A percentile compares a stretch with the other conserved stretches of the same genome.
Conservation (phyloP, 225 moss, liverwort and hornwort species). For the Thuidium tamariscinum region DNA sequence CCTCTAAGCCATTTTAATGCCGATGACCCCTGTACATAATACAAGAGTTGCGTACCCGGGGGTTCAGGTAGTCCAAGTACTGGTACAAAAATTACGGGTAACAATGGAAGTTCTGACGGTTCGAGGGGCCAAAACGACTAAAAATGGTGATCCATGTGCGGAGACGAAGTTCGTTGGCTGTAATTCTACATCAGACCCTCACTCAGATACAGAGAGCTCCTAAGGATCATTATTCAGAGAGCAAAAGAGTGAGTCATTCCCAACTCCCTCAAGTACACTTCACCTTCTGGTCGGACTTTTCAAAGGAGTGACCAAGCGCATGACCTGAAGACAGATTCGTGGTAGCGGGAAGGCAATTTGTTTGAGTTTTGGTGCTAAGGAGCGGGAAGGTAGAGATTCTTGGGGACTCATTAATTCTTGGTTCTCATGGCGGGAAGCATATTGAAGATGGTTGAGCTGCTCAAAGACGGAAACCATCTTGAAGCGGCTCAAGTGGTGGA, state of each 20-base stretch:
- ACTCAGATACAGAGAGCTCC: not conserved
- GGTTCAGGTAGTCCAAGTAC: too few relatives aligned
- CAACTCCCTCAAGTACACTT: not conserved
- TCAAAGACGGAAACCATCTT: not conserved
- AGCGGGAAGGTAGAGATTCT: not conserved
- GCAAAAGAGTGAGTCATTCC: not conserved
- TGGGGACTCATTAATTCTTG: rapidly evolving
- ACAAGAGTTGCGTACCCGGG: too few relatives aligned
- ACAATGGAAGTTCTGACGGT: not conserved
- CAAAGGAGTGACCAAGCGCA: not conserved
- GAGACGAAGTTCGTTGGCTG: not conserved
- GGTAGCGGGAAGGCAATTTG: not conserved
- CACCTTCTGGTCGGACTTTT: not conserved
- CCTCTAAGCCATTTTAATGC: too few relatives aligned
- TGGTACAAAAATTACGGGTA: too few relatives aligned
- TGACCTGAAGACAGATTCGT: not conserved
- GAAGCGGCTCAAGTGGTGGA: not conserved
- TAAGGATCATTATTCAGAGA: not conserved
- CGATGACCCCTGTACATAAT: too few relatives aligned
- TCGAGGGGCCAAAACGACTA: not conserved
- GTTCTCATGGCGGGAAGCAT: not conserved
- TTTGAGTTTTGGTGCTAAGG: too few relatives aligned
- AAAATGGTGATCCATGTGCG: not conserved
- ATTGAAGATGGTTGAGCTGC: not conserved
- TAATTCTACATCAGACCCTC: not conserved